Evolutionary conservation across 192 early-diverging fungal genomes (phyloP), one percentile per base, ranked within the genome.

Genomic region (Borealophlyctis nickersoniae): DNA sequence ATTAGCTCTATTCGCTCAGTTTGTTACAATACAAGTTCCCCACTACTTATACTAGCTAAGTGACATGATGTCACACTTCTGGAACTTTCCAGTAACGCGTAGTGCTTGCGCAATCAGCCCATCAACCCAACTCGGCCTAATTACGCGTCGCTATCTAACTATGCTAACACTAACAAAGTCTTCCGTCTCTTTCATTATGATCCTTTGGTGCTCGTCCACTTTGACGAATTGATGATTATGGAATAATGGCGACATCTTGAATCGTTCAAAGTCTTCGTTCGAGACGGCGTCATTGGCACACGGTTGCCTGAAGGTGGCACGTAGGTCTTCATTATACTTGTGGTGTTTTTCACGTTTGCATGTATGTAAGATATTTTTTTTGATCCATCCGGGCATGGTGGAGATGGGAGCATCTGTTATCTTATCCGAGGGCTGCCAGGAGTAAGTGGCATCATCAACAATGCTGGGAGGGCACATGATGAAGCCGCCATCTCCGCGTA

Each of bases 231-330:
- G 30, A 36, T 33, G 31, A 26, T 36, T 13, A 13, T 58, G 13
- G 26, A 58, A 63, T 11, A 23, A 55, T 22, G 13, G 4, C 14
- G 62, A 57, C 35, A 3, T 14, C 28, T 63, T 63, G 52, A 63
- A 63, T n/a, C 52, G n/a, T 19, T 56, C 31, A 56, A 63, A 63
- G 52, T 63, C 62, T 3, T 63, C 51, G 7, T 55, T 55, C 14
- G 7, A 11, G 4, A 33, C 28, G n/a, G 36, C 4, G 23, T 63
- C 51, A 56, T 63, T 63, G n/a, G 57, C 14, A 36, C 5, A 63
- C 24, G 28, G 49, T 22, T 63, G 28, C 23, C 31, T 55, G 32
- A 32, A 56, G 22, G n/a, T 31, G 29, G 5, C 28, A 22, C 24
- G 4, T 28, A n/a, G 3, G 5, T 11, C 19, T 22, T 4, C 23